A percentile compares a stretch with the other conserved stretches of the same genome.
Evolutionary conservation across 495 filamentous ascomycete genomes (phyloP).

Genomic region (Penicillium dipodomyicola): DNA sequence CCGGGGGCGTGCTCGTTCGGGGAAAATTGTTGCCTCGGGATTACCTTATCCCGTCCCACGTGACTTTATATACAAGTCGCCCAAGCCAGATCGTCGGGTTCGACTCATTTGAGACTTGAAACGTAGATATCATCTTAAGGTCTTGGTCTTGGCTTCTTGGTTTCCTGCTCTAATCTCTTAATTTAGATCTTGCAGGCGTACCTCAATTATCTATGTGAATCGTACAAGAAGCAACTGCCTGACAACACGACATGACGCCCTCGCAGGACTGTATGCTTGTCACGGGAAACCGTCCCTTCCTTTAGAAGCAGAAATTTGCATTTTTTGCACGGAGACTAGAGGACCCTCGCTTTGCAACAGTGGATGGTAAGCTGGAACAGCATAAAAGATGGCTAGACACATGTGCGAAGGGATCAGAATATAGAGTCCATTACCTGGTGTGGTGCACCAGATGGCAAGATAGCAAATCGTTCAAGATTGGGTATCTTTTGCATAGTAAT

Average conservation of each 20-base stretch:
- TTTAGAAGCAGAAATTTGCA: slow-evolving; percentile 2
- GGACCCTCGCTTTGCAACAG: slow-evolving; percentile 1
- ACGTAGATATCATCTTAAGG: neutral
- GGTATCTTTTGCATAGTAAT: too few relatives aligned
- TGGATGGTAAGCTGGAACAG: slow-evolving; percentile 7
- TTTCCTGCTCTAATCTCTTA: neutral
- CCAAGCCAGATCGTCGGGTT: neutral
- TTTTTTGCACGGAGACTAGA: slow-evolving; percentile 10
- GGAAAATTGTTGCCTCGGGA: slow-evolving; percentile 21
- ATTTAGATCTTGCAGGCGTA: neutral
- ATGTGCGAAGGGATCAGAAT: slow-evolving; percentile 13
- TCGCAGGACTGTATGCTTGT: neutral
- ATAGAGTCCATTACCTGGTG: neutral
- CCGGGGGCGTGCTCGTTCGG: slow-evolving; percentile 10
- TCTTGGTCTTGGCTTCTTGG: neutral
- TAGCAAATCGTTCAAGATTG: too few relatives aligned
- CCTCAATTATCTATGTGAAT: neutral
- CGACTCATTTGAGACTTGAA: neutral
- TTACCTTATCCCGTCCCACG: neutral
- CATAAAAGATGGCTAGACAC: slow-evolving; percentile 2
- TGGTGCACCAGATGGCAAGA: too few relatives aligned
- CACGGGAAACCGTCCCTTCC: neutral
- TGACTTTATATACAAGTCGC: neutral
- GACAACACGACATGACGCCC: neutral
- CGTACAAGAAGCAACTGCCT: neutral